These are phyloP conservation scores for Huntiella moniliformis DNA, from an alignment of 2,329 filamentous ascomycete species.

Conservation along the genomic window DNA sequence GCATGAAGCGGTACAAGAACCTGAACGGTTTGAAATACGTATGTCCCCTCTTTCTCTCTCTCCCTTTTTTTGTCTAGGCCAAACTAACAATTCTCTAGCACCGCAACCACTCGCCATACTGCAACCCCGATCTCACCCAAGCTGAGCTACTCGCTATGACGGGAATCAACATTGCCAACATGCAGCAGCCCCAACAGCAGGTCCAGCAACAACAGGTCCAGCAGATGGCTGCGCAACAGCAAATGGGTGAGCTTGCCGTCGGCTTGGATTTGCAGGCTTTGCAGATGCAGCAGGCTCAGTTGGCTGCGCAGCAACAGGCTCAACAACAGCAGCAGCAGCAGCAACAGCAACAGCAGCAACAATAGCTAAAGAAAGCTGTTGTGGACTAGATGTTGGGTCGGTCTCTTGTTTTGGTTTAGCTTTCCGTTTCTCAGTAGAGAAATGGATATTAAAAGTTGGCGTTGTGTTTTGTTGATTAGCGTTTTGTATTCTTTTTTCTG, in stretches of 20 bases:
- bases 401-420: no score
- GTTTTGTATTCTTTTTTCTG: not conserved
- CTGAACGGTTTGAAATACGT: conserved; percentile 94
- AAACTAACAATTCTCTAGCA: conserved; percentile 10
- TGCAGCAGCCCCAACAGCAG: conserved; percentile 8
- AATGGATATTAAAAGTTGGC: no score
- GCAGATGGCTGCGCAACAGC: conserved; percentile 3
- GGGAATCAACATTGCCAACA: conserved; percentile 8
- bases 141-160: conserved; percentile 12
- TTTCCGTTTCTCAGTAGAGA: not conserved
- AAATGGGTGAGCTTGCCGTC: no score
- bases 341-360: conserved; percentile 1
- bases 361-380: not conserved
- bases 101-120: conserved; percentile 13
- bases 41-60: conserved; percentile 18
- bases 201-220: conserved; percentile 4
- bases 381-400: no score
- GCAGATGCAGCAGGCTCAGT: not conserved
- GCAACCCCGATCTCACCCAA: conserved; percentile 13
- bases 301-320: not conserved
- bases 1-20: conserved; percentile 98
- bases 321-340: conserved; percentile 10
- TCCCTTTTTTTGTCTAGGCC: not conserved
- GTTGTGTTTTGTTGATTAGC: no score
- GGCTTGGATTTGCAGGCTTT: no score